Evolutionary conservation across 306 rosid genomes (phyloP).

Genomic region (Astragalus membranaceus): DNA sequence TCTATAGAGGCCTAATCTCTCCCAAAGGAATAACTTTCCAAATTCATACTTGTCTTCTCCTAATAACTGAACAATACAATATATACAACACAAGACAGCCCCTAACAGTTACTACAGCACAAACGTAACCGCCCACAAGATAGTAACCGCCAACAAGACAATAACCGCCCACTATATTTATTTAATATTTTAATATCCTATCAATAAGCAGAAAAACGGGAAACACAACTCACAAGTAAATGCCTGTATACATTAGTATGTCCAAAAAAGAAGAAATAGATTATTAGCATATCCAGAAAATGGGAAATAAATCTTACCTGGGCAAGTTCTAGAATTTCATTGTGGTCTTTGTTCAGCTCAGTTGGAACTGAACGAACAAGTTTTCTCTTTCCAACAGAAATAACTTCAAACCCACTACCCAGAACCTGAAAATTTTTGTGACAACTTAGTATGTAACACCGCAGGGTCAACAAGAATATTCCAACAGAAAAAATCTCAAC

Average conservation of each 20-base stretch:
- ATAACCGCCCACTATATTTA: too few relatives aligned
- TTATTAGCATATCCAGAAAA: not conserved
- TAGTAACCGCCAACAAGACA: too few relatives aligned
- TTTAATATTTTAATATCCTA: too few relatives aligned
- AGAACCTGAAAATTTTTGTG: slow-evolving; percentile 52
- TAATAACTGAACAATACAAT: too few relatives aligned
- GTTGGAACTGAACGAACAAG: slow-evolving; percentile 98
- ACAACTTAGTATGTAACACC: slow-evolving; percentile 8
- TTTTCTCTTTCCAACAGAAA: slow-evolving; percentile 87
- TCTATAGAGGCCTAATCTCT: too few relatives aligned
- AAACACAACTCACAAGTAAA: not conserved
- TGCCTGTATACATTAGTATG: not conserved
- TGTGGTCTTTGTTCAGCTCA: slow-evolving; percentile 95
- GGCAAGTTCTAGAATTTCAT: slow-evolving; percentile 92
- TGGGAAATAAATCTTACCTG: slow-evolving; percentile 50
- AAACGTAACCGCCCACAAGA: too few relatives aligned
- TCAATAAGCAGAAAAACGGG: not conserved
- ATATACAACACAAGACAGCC: too few relatives aligned
- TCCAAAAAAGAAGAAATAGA: too few relatives aligned
- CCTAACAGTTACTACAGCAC: too few relatives aligned
- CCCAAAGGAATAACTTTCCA: too few relatives aligned
- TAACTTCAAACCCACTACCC: slow-evolving; percentile 93
- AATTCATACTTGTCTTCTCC: too few relatives aligned
- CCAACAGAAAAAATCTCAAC: slow-evolving; percentile 92
- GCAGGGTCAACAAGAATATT: slow-evolving; percentile 10